Evolutionary conservation across 768 basidiomycete genomes (phyloP).

Genomic region (Lentinus tigrinus): DNA sequence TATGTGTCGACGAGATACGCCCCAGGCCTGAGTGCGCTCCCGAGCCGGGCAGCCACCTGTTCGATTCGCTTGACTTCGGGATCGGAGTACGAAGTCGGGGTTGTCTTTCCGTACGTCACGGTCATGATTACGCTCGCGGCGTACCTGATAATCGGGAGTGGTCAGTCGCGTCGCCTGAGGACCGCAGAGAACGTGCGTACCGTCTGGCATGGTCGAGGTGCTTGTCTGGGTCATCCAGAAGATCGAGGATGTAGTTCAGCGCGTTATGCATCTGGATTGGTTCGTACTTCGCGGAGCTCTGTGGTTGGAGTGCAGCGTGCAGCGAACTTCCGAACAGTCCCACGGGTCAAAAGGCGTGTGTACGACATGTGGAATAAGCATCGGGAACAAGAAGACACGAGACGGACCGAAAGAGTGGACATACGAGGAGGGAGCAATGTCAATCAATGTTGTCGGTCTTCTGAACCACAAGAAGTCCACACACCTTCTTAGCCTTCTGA

Average conservation of each 20-base stretch:
- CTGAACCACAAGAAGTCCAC: conserved; percentile 14
- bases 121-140: conserved; percentile 39
- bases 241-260: conserved; percentile 33
- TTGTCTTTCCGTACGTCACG: conserved; percentile 40
- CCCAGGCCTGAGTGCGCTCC: conserved; percentile 37
- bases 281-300: conserved; percentile 32
- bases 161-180: not conserved
- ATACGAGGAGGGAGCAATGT: not conserved
- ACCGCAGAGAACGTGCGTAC: conserved; percentile 16
- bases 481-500: conserved; percentile 26
- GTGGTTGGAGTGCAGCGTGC: conserved; percentile 35
- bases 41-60: conserved; percentile 35
- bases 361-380: not conserved
- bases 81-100: conserved; percentile 37
- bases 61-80: conserved; percentile 35
- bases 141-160: conserved; percentile 25
- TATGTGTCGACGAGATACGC: conserved; percentile 34
- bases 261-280: conserved; percentile 34
- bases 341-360: not conserved
- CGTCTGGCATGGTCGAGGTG: conserved; percentile 35
- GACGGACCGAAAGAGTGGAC: not conserved
- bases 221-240: conserved; percentile 31
- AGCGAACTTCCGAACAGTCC: conserved; percentile 26
- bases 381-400: not conserved
- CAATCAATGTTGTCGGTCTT: not conserved